Conservation (phyloP, 305 asterid species). For the Rubia balearica region DNA sequence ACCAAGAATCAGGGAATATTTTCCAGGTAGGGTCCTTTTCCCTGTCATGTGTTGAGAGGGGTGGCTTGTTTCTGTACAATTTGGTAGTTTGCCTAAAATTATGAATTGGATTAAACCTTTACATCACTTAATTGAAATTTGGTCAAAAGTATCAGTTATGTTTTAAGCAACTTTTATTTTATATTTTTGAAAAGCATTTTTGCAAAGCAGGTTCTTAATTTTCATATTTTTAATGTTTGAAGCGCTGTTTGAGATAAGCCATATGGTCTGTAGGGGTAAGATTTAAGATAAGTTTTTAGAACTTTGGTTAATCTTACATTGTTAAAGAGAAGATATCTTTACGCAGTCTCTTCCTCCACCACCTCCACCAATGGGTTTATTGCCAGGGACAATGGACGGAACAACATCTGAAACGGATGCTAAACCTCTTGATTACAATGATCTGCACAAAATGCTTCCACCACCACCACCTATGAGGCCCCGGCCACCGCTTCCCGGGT, state of each 20-base stretch:
- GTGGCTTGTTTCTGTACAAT: not conserved
- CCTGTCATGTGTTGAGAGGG: not conserved
- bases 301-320: not conserved
- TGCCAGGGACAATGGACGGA: conserved; percentile 38
- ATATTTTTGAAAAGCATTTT: not conserved
- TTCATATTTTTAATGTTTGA: not conserved
- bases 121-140: not conserved
- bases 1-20: conserved; percentile 38
- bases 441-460: conserved; percentile 50
- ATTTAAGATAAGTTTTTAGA: not conserved
- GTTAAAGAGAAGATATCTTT: not conserved
- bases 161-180: too few relatives aligned
- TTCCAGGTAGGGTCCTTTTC: conserved; percentile 42
- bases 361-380: conserved; percentile 34
- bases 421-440: conserved; percentile 47
- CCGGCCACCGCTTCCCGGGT: conserved; percentile 55
- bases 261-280: not conserved
- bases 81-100: not conserved
- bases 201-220: not conserved
- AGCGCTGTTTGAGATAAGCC: not conserved
- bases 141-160: not conserved
- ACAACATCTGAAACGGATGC: conserved; percentile 46
- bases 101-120: not conserved
- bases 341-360: conserved; percentile 69
- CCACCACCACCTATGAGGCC: conserved; percentile 55